Base-by-base conservation (phyloP, 2,329 filamentous ascomycete genomes). In the Phialophora tarda region DNA sequence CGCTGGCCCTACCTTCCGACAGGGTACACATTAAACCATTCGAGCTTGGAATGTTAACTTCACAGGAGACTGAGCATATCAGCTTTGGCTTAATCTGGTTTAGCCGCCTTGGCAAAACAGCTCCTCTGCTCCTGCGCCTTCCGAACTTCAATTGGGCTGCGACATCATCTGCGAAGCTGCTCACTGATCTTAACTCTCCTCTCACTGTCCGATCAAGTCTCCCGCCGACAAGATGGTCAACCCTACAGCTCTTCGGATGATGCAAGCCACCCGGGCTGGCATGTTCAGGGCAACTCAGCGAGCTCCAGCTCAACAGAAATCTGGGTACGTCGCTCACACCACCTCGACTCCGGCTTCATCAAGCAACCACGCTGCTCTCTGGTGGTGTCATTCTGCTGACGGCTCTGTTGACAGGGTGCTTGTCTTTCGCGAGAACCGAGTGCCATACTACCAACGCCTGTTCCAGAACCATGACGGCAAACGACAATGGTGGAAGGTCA, bases 401-500 rank as follows among this genome's bases (percentile, higher is more conserved):
- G 11, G 6, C 38, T 48, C 24, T 56, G 12, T n/a, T 44, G n/a
- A 55, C 47, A 66, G 64, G 21, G 23, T 62, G 34, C 82, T 82
- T 72, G 76, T 90, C 75, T 83, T 84, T 83, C 88, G 88, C 78
- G 82, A 86, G 79, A 90, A 90, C 83, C 84, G 85, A 73, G 88
- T 90, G 71, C 86, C 88, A 61, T 79, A 85, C 73, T 90, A 88
- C 82, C 88, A 90, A 81, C 82, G 85, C 72, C 82, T 89, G 57
- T 88, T 87, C 82, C 88, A 90, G 80, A 83, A 81, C 70, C 81
- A 89, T 77, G 88, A 90, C 76, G 87, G 88, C 74, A 79, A 88
- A 75, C 83, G 88, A 77, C 84, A 86, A 77, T 90, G 88, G 88
- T 81, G 84, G 77, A 89, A 90, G 86, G 88, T 90, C 75, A 78